Evolutionary conservation across 2,329 filamentous ascomycete species (phyloP), one percentile per base, ranked within the genome.

Genomic region (Phyllosticta citribraziliensis): DNA sequence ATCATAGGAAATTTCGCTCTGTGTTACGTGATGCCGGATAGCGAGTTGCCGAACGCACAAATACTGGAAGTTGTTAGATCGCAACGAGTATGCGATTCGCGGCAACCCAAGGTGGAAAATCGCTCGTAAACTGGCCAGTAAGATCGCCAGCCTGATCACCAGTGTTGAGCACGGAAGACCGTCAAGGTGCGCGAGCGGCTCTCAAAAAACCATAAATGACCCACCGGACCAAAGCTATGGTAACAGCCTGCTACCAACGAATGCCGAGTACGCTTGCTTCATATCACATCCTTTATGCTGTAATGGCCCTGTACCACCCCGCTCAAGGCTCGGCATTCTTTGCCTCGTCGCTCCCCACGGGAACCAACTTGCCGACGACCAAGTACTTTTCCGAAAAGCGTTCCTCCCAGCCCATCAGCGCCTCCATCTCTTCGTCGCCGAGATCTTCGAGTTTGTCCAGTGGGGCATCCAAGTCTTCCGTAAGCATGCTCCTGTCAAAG

Each of bases 401-500:
- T 78, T 95, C 91, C 79, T 97, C 92, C 94, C 94, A 99, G 1
- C 89, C 91, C 68, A 82, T 80, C 74, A 97, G 77, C 56, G 91
- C 89, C 73, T 96, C 92, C 76, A 88, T 77, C 79, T 96, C 87
- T 62, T 93, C 91, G 1, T 72, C 74, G 5, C 84, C 85, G 63
- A 97, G 75, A 62, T 87, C 89, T 57, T 84, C 80, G 52, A 96
- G 79, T 58, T 81, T 84, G 72, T 96, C 91, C 64, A 97, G 78
- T 53, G 91, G 90, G 0, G 84, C 93, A 62, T 94, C 84, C 60
- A 97, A 77, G 73, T 97, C 88, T 79, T 93, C 85, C 19, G 94
- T 97, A 76, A 97, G 78, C 91, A 97, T 96, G 6, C 92, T 88
- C 79, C 89, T 85, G 72, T 97, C 94, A 74, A 99, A 97, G 77